Base-by-base conservation (phyloP, 306 rosid species). In the Citrullus mucosospermus region DNA sequence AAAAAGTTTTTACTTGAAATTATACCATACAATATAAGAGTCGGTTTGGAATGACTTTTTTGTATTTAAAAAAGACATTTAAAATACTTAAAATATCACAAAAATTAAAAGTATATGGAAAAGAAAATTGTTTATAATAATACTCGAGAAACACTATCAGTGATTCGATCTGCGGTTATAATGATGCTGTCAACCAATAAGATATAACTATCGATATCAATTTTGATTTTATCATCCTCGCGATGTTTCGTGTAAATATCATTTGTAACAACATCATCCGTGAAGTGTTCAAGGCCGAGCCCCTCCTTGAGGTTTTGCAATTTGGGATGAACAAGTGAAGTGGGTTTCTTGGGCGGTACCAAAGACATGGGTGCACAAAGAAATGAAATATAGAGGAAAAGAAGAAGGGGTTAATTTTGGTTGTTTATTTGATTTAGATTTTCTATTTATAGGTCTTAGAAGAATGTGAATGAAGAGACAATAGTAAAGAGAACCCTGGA, bases 111-210 rank as follows among this genome's bases (percentile, higher is more conserved):
- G 4, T 17, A 20, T 67, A 4, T 67, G 0, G 3, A 62, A 9
- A 32, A 67, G 15, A 11, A 25, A 25, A 6, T 32, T 17, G 8
- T 41, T 48, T 10, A 4, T 44, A 8, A 2, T 44, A 8, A 1
- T 72, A 72, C 77, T 50, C 59, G 77, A 15, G 78, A 74, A 74
- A 74, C 48, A 18, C 78, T 74, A 10, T 74, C 32, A 0, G 63
- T 74, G 18, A 74, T 74, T 74, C 48, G 63, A 74, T 74, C 78
- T 3, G 62, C 78, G 0, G 78, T 74, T 53, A 53, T 32, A 53
- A 53, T 53, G 16, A 74, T 17, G 62, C 62, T 74, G 32, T 74
- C 78, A 1, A 34, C 48, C 5, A 74, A 4, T 74, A 53, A 9
- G 20, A 53, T 53, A 53, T 17, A 74, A 32, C 13, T 53, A 30